Conservation (phyloP, 371 early-diverging fungal genomes). For the Fennellomyces sp. region DNA sequence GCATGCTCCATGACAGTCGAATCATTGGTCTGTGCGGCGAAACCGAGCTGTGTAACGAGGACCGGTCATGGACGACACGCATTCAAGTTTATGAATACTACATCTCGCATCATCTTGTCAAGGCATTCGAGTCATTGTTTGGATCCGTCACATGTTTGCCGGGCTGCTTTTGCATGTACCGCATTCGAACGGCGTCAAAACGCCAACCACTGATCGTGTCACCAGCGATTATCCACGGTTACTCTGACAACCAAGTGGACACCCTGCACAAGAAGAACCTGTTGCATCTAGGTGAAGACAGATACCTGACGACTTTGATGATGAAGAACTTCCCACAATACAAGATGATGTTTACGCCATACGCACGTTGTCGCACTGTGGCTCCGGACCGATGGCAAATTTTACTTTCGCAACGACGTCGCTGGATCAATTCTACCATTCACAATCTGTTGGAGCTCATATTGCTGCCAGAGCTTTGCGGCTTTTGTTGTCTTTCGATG, state of each 20-base stretch:
- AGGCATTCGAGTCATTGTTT: conserved; percentile 93
- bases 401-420: conserved; percentile 92
- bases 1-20: conserved; percentile 77
- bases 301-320: conserved; percentile 97
- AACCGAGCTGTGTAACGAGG: conserved; percentile 82
- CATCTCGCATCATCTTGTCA: conserved; percentile 92
- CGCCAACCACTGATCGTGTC: conserved; percentile 70
- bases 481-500: conserved; percentile 98
- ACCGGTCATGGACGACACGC: conserved; percentile 83
- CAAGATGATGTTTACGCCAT: conserved; percentile 94
- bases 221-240: conserved; percentile 80
- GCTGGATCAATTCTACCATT: conserved; percentile 99
- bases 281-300: conserved; percentile 96
- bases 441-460: conserved; percentile 96
- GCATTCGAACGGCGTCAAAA: conserved; percentile 80
- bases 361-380: conserved; percentile 92
- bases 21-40: conserved; percentile 88
- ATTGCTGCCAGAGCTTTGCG: conserved; percentile 92
- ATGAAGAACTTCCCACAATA: conserved; percentile 93
- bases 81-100: conserved; percentile 97
- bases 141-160: conserved; percentile 96
- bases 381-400: conserved; percentile 93
- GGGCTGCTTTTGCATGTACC: conserved; percentile 96
- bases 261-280: conserved; percentile 99
- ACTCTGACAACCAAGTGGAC: conserved; percentile 92